Evolutionary conservation across 345 rosid genomes (phyloP), one percentile per base, ranked within the genome.

Genomic region (Cardamine chenopodiifolia): DNA sequence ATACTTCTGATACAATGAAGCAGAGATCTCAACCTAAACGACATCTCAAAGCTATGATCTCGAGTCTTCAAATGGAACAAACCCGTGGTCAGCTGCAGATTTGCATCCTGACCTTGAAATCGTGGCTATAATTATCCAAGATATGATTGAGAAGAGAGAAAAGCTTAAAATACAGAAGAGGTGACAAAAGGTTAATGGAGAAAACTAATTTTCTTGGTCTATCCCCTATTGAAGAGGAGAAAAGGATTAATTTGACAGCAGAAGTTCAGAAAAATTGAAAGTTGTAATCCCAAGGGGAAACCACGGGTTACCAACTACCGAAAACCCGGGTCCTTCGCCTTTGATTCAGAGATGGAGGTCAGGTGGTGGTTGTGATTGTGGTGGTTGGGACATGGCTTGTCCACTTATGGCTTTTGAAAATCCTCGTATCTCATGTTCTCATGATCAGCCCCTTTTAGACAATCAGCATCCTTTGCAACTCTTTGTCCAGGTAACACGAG

Each of bases 341-440:
- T 79, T 96, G 82, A 89, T 90, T 28, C 85, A 90, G 66, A 82
- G 99, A 78, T 96, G 97, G 97, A 92, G 97, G 60, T 68, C 76
- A 4, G 97, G 99, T 3, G 99, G 99, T 72, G 90, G 95, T 40
- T 96, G 99, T 75, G 99, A 96, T 62, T 96, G 99, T 69, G 98
- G 99, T 74, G 99, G 98, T 77, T 96, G 99, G 99, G 99, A 96
- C 78, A 92, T 92, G 98, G 94, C 81, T 31, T 96, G 99, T 62
- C 92, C 98, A 25, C 94, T 96, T 37, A 75, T 82, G 20, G 87
- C 90, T 70, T 42, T 96, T n/a, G 91, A 88, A 64, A 86, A 85
- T 78, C 84, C 96, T 31, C 54, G 67, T 63, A 78, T 77, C 65
- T 81, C 68, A 34, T 77, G 78, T 80, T 77, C 73, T 9, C 85